Percentiles rank a stretch among this genome's conserved stretches.
These are phyloP conservation scores for Benincasa hispida DNA, from an alignment of 306 rosid species.

Conservation along the genomic window DNA sequence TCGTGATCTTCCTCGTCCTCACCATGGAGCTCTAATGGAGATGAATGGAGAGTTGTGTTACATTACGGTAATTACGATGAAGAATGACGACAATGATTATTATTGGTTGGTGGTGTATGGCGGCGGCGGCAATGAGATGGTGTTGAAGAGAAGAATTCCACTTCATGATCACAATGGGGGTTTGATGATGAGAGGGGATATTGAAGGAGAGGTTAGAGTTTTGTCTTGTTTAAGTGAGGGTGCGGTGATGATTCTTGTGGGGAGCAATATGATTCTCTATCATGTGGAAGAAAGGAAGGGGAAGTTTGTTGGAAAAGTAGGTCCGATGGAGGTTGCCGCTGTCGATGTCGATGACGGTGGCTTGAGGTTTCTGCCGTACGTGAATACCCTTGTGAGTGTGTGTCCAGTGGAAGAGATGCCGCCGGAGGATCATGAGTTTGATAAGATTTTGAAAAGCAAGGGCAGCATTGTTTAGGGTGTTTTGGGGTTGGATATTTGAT, in stretches of 20 bases:
- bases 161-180: neutral
- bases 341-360: neutral
- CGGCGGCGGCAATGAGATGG: slow-evolving; percentile 11
- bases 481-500: too few species aligned
- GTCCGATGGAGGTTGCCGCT: too few species aligned
- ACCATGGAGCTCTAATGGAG: slow-evolving; percentile 6
- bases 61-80: neutral
- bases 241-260: slow-evolving; percentile 10
- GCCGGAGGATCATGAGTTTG: neutral
- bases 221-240: slow-evolving; percentile 19
- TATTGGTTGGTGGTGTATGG: slow-evolving; percentile 16
- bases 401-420: neutral
- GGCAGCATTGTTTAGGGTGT: neutral
- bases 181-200: too few species aligned
- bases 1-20: neutral
- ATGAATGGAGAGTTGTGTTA: slow-evolving; percentile 25
- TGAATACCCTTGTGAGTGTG: slow-evolving; percentile 21
- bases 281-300: slow-evolving; percentile 8
- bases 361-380: slow-evolving; percentile 19
- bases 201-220: slow-evolving; percentile 2
- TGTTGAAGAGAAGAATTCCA: slow-evolving; percentile 9
- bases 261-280: slow-evolving; percentile 1
- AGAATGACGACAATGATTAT: neutral
- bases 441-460: neutral
- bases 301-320: neutral